Percentiles rank a stretch among this genome's conserved stretches.
Evolutionary conservation across 1,139 yeast species (phyloP).

Genomic region (Wickerhamiella infanticola): DNA sequence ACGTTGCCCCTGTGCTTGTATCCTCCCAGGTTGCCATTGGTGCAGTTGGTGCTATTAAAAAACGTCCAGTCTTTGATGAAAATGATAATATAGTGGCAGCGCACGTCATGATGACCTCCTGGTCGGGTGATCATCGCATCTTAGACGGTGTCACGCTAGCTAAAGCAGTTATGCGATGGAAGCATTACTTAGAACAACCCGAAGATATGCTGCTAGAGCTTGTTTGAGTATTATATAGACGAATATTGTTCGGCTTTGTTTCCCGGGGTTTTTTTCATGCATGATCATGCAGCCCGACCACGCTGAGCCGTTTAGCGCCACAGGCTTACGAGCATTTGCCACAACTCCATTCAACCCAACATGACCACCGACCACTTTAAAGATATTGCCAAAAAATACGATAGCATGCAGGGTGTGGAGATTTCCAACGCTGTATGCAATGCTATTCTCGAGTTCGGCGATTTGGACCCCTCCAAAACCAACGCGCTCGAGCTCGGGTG

Average conservation of each 20-base stretch:
- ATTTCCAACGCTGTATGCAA: background rate
- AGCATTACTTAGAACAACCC: slow-evolving; percentile 16
- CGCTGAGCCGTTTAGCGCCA: no score
- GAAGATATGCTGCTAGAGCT: slow-evolving; percentile 5
- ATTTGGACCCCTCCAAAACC: slow-evolving; percentile 13
- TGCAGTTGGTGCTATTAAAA: slow-evolving; percentile 21
- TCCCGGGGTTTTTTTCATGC: no score
- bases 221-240: background rate
- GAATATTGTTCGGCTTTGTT: no score
- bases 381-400: background rate
- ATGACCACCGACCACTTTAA: background rate
- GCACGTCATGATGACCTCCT: slow-evolving; percentile 20
- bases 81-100: slow-evolving; percentile 18
- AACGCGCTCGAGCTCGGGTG: slow-evolving; percentile 21
- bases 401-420: background rate
- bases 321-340: no score
- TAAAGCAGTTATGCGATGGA: slow-evolving; percentile 20
- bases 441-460: background rate
- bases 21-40: slow-evolving; percentile 23
- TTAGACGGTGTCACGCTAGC: slow-evolving; percentile 26
- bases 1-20: slow-evolving; percentile 54
- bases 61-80: slow-evolving; percentile 19
- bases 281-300: no score
- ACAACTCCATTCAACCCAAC: background rate
- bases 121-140: slow-evolving; percentile 26